These are phyloP conservation scores for Naumovozyma baii DNA, from an alignment of 805 yeast genomes.

Conservation along the genomic window DNA sequence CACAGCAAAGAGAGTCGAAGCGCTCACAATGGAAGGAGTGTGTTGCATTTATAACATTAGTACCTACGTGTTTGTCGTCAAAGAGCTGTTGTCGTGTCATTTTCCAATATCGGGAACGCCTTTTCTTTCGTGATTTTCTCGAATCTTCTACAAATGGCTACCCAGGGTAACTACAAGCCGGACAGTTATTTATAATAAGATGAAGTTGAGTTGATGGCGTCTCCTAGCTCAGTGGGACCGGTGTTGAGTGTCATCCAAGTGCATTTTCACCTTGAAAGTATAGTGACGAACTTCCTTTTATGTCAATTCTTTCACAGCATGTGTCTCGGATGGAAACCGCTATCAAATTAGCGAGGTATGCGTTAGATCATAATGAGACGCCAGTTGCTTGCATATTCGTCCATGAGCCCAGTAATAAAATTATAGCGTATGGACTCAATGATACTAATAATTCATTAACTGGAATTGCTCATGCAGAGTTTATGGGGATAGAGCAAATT, in stretches of 20 bases:
- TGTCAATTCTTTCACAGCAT: background rate
- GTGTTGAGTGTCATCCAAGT: background rate
- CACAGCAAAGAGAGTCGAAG: no score
- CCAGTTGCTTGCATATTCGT: slow-evolving; percentile 81
- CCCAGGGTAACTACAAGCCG: no score
- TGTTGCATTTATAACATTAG: no score
- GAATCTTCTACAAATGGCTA: background rate
- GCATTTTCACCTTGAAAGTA: no score
- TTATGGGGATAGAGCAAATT: slow-evolving; percentile 60
- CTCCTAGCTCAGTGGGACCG: background rate
- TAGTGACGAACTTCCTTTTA: no score
- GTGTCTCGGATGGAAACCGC: slow-evolving; percentile 38
- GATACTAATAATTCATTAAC: slow-evolving; percentile 76
- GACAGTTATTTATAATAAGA: no score
- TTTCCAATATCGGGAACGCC: background rate
- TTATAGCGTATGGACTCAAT: slow-evolving; percentile 73
- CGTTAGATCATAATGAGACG: slow-evolving; percentile 60
- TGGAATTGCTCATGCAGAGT: slow-evolving; percentile 91
- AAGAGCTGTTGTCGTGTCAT: background rate
- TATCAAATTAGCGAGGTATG: slow-evolving; percentile 48
- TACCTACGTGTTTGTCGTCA: background rate
- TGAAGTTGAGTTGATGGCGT: no score
- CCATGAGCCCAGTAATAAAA: slow-evolving; percentile 31
- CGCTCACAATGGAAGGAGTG: no score
- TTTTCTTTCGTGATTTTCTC: no score